Conservation (phyloP, 208 protist genomes). For the Naegleria fowleri region DNA sequence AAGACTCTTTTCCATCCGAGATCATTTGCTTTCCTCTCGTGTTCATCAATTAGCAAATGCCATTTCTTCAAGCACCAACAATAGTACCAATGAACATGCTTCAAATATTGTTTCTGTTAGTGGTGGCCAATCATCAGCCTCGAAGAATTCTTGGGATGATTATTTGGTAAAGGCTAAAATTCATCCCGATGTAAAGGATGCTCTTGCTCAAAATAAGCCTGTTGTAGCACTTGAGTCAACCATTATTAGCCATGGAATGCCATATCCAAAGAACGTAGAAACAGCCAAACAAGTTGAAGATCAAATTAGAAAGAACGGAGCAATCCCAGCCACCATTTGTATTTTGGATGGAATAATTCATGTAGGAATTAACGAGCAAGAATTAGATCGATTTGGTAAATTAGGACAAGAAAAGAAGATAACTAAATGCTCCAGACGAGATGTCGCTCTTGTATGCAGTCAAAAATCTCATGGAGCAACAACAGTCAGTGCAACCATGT, state of each 20-base stretch:
- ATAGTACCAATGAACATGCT: background rate
- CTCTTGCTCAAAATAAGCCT: conserved; percentile 44
- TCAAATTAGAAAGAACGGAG: conserved; percentile 60
- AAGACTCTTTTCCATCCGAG: background rate
- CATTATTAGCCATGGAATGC: conserved; percentile 68
- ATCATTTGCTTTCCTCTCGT: background rate
- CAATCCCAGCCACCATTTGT: conserved; percentile 78
- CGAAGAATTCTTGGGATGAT: background rate
- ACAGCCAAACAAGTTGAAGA: conserved; percentile 60
- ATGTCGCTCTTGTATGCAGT: conserved; percentile 57
- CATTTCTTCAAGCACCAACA: background rate
- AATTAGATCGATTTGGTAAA: conserved; percentile 43
- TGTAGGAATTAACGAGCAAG: conserved; percentile 52
- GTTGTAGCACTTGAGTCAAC: conserved; percentile 70
- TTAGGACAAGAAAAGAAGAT: conserved; percentile 35
- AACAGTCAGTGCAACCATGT: conserved; percentile 73
- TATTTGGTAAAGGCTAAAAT: background rate
- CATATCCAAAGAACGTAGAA: conserved; percentile 72
- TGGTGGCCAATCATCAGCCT: background rate
- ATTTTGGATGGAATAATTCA: conserved; percentile 66
- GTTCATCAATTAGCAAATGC: background rate
- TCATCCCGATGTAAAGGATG: conserved; percentile 48
- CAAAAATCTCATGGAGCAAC: conserved; percentile 57
- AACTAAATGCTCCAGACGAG: conserved; percentile 61
- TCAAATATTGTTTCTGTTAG: background rate